Percentiles rank a stretch among this genome's conserved stretches.
These are phyloP conservation scores for Acanthamoeba triangularis DNA, from an alignment of 208 protist genomes.

Conservation along the genomic window DNA sequence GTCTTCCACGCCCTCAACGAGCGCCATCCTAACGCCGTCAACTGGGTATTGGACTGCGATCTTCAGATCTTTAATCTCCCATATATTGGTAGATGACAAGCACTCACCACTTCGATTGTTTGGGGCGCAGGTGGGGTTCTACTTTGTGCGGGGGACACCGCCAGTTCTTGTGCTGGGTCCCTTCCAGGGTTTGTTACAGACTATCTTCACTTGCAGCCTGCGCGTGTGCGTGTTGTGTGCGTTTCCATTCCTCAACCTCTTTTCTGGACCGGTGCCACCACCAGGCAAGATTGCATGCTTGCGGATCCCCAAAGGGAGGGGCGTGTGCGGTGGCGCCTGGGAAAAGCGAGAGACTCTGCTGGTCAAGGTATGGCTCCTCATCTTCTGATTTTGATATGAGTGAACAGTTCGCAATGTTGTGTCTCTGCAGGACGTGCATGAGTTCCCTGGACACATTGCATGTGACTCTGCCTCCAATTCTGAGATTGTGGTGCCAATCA, in stretches of 20 bases:
- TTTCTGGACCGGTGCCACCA: neutral
- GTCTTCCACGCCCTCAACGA: slow-evolving; percentile 75
- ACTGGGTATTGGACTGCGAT: slow-evolving; percentile 24
- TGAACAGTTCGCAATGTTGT: neutral
- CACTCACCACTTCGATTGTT: slow-evolving; percentile 23
- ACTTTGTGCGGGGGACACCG: slow-evolving; percentile 91
- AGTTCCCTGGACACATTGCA: slow-evolving; percentile 97
- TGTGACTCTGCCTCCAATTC: slow-evolving; percentile 94
- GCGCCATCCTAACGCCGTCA: neutral
- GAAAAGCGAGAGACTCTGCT: slow-evolving; percentile 88
- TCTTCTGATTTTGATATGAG: neutral
- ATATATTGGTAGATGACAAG: neutral
- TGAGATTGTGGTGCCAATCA: slow-evolving; percentile 95
- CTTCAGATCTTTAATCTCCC: neutral
- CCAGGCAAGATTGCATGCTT: slow-evolving; percentile 93
- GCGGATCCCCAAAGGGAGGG: slow-evolving; percentile 93
- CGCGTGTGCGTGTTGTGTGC: neutral
- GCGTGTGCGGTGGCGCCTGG: slow-evolving; percentile 94
- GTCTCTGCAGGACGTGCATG: slow-evolving; percentile 92
- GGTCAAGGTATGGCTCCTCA: slow-evolving; percentile 77
- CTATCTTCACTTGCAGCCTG: neutral
- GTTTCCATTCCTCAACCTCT: no score
- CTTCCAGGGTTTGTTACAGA: slow-evolving; percentile 91
- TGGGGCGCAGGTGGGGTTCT: slow-evolving; percentile 96
- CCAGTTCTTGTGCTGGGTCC: slow-evolving; percentile 94